A percentile compares a stretch with the other conserved stretches of the same genome.
phyloP scores from a whole-genome alignment of 1,139 yeast species.

The Kodamaea plutei region DNA sequence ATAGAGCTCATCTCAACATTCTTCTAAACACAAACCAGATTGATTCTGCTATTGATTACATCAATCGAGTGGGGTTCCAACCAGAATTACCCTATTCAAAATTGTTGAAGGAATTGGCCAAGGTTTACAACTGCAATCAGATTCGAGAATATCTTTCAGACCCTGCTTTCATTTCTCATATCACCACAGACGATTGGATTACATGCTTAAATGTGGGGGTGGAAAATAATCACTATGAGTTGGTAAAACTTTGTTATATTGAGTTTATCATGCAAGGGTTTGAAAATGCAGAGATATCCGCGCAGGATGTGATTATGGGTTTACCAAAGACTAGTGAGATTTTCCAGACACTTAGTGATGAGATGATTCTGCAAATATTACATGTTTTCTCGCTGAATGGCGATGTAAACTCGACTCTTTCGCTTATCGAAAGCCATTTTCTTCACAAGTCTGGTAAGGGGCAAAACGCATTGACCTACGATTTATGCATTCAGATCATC shows the following conservation, averaged over 20 bases:
- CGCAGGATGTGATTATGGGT: constrained; percentile 22
- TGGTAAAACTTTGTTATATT: constrained; percentile 29
- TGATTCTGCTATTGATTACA: constrained; percentile 20
- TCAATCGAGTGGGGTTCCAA: constrained; percentile 10
- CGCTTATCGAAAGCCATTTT: constrained; percentile 36
- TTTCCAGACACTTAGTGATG: constrained; percentile 10
- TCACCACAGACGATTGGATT: constrained; percentile 18
- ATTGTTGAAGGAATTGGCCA: constrained; percentile 8
- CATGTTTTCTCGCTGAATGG: constrained; percentile 35
- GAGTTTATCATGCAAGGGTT: constrained; percentile 29
- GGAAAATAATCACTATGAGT: constrained; percentile 20
- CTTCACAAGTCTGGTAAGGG: constrained; percentile 32
- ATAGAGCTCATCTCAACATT: constrained; percentile 21
- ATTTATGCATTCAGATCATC: constrained; percentile 30
- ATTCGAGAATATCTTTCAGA: constrained; percentile 5
- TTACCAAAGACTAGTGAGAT: constrained; percentile 7
- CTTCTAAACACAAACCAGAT: constrained; percentile 24
- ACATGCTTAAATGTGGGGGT: constrained; percentile 23
- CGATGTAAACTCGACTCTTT: constrained; percentile 33
- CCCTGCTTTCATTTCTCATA: neutral
- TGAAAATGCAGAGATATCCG: constrained; percentile 17
- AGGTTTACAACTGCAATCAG: neutral
- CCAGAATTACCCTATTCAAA: constrained; percentile 5
- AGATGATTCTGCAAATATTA: constrained; percentile 20
- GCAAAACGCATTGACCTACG: constrained; percentile 30